phyloP scores from a whole-genome alignment of 2,329 filamentous ascomycete genomes.

The Ophiognomonia clavigignenti-juglandacearum region DNA sequence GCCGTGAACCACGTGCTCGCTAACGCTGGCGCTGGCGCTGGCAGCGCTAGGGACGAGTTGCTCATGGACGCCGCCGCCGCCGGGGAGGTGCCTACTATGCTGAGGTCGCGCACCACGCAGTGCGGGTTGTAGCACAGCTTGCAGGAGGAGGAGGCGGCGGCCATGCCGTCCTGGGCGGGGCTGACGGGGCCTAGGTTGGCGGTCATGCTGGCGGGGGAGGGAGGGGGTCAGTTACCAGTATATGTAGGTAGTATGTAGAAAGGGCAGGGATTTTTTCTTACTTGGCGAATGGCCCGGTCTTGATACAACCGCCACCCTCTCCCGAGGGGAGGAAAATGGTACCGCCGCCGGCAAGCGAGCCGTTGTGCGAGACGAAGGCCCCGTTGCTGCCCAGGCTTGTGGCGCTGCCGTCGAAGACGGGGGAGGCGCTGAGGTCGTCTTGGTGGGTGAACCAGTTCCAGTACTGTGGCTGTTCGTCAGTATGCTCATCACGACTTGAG shows the following conservation, averaged over 20 bases:
- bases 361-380: neutral
- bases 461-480: too few relatives aligned
- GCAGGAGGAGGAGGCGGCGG: neutral
- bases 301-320: conserved; percentile 9
- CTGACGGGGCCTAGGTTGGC: neutral
- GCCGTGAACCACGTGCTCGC: conserved; percentile 20
- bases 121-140: conserved; percentile 21
- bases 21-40: too few relatives aligned
- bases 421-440: neutral
- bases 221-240: too few relatives aligned
- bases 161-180: neutral
- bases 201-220: conserved; percentile 1
- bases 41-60: too few relatives aligned
- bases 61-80: too few relatives aligned
- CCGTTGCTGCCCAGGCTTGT: conserved; percentile 7
- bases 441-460: too few relatives aligned
- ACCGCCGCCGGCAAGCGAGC: neutral
- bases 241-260: too few relatives aligned
- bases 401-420: conserved; percentile 7
- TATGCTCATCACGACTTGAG: too few relatives aligned
- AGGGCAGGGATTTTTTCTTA: neutral
- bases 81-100: too few relatives aligned
- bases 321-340: conserved; percentile 3
- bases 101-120: conserved; percentile 22
- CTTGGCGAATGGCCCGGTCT: conserved; percentile 4